A percentile compares a stretch with the other conserved stretches of the same genome.
Conservation (phyloP, 2,329 filamentous ascomycete species). For the Epichloe sylvatica region DNA sequence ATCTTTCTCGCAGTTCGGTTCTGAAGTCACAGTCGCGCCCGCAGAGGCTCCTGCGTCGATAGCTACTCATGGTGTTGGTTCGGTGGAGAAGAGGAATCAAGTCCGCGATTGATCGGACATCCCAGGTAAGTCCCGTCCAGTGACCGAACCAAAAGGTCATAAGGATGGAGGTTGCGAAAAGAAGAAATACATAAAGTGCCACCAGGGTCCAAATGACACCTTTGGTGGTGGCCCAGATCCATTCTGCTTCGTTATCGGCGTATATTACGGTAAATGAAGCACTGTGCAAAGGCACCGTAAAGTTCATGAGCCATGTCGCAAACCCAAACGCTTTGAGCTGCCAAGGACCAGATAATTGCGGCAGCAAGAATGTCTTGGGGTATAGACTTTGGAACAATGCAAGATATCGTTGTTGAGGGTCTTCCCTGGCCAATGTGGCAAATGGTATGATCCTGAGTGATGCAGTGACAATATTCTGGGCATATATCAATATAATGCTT, state of each 20-base stretch:
- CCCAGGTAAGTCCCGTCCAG: constrained; percentile 71
- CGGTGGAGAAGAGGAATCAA: constrained; percentile 63
- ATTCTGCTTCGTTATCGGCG: constrained; percentile 35
- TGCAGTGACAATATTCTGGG: constrained; percentile 59
- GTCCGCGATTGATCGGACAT: constrained; percentile 69
- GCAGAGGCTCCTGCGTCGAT: constrained; percentile 50
- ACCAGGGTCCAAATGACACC: constrained; percentile 67
- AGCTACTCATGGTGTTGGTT: constrained; percentile 65
- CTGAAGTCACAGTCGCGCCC: constrained; percentile 36
- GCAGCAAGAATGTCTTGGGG: constrained; percentile 53
- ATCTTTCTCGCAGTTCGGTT: constrained; percentile 38
- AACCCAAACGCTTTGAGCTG: constrained; percentile 52
- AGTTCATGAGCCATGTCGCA: constrained; percentile 63
- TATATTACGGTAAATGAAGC: constrained; percentile 55
- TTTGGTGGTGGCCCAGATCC: constrained; percentile 70
- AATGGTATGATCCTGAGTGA: constrained; percentile 70
- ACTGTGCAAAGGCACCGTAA: constrained; percentile 70
- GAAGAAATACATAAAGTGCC: constrained; percentile 55
- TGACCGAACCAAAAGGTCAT: constrained; percentile 50
- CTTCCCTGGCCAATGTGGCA: constrained; percentile 55
- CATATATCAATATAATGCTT: constrained; percentile 57
- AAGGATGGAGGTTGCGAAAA: constrained; percentile 38
- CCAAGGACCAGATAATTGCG: constrained; percentile 45
- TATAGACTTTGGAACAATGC: constrained; percentile 57
- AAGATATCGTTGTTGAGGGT: constrained; percentile 43